These are phyloP conservation scores for Colletotrichum noveboracense DNA, from an alignment of 2,329 filamentous ascomycete genomes.

Conservation along the genomic window DNA sequence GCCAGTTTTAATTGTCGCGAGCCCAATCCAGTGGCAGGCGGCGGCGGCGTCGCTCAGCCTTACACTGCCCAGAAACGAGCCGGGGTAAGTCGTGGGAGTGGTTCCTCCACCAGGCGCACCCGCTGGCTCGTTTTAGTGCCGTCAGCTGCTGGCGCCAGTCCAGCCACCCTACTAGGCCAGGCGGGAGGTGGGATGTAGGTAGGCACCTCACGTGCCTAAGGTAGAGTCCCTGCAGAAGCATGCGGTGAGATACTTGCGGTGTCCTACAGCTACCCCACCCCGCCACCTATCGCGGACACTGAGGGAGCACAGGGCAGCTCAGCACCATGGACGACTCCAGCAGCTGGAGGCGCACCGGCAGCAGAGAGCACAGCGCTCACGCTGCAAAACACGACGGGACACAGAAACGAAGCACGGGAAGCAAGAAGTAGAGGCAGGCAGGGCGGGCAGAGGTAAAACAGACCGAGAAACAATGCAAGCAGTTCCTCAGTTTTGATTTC, in stretches of 20 bases:
- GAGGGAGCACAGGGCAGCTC: background rate
- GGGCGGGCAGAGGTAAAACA: background rate
- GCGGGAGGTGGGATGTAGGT: background rate
- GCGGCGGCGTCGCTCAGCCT: slow-evolving; percentile 12
- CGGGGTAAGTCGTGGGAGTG: background rate
- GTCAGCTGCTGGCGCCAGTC: slow-evolving; percentile 26
- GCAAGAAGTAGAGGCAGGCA: background rate
- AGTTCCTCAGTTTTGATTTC: background rate
- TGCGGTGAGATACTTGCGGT: background rate
- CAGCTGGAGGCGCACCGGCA: background rate
- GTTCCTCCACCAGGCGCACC: background rate
- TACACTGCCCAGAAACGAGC: slow-evolving; percentile 21
- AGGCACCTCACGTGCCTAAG: background rate
- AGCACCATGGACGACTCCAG: background rate
- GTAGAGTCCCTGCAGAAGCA: background rate
- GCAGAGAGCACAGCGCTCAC: background rate
- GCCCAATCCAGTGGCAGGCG: background rate
- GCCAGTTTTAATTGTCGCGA: background rate
- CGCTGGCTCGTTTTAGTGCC: slow-evolving; percentile 20
- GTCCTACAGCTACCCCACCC: background rate
- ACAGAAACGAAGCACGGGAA: background rate
- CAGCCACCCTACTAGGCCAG: slow-evolving; percentile 23
- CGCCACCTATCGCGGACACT: background rate
- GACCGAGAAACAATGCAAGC: background rate
- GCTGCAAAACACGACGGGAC: background rate